phyloP scores from a whole-genome alignment of 108 stramenopile species.

The Skeletonema marinoi region DNA sequence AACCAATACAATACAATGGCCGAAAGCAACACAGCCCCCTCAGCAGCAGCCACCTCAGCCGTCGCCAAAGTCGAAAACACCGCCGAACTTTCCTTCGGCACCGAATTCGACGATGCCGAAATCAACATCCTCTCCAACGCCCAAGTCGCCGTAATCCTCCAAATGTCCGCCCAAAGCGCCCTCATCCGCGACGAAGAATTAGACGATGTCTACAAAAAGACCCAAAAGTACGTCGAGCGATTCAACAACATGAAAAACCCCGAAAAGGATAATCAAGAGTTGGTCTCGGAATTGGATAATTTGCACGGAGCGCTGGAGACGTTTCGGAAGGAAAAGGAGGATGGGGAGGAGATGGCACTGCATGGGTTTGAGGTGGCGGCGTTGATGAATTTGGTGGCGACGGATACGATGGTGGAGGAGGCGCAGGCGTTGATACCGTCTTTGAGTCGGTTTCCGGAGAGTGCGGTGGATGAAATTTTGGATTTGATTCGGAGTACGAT shows the following conservation, averaged over 20 bases:
- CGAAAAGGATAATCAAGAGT: constrained; percentile 86
- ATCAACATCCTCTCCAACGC: constrained; percentile 82
- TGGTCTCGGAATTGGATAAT: constrained; percentile 90
- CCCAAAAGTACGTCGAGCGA: constrained; percentile 85
- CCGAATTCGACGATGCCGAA: constrained; percentile 63
- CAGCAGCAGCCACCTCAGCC: constrained; percentile 1
- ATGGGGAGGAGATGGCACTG: constrained; percentile 79
- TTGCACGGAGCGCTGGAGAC: constrained; percentile 82
- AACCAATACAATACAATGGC: neutral
- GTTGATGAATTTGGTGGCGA: constrained; percentile 87
- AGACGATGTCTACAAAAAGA: constrained; percentile 87
- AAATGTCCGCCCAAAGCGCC: constrained; percentile 77
- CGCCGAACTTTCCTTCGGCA: constrained; percentile 79
- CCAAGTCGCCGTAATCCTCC: constrained; percentile 87
- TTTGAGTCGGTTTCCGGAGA: constrained; percentile 80
- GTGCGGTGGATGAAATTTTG: constrained; percentile 89
- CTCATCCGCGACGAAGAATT: constrained; percentile 81
- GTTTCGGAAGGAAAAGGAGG: constrained; percentile 89
- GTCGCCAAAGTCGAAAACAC: constrained; percentile 66
- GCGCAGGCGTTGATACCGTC: constrained; percentile 81
- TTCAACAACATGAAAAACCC: constrained; percentile 91
- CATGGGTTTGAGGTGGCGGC: constrained; percentile 88
- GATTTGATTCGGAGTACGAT: constrained; percentile 86
- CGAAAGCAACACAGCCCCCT: constrained; percentile 1
- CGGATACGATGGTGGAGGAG: constrained; percentile 86